These are phyloP conservation scores for Eleusine coracana DNA, from an alignment of 176 grass and related monocot species.

Conservation along the genomic window DNA sequence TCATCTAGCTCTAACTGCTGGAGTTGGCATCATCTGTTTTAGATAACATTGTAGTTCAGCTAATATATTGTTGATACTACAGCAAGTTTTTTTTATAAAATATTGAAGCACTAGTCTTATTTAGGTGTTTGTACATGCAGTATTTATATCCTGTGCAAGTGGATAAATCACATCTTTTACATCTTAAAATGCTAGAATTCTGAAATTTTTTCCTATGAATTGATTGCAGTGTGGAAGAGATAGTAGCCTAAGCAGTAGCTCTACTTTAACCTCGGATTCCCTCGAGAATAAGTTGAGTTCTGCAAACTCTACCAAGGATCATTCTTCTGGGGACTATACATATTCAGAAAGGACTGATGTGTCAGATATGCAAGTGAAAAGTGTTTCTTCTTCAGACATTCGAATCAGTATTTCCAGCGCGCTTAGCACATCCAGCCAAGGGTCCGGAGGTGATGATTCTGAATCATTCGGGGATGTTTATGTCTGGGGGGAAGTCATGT, in stretches of 20 bases:
- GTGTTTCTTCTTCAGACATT: slow-evolving; percentile 67
- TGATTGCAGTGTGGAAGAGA: slow-evolving; percentile 71
- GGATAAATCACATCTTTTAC: slow-evolving; percentile 21
- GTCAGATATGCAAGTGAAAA: slow-evolving; percentile 95
- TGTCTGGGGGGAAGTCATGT: slow-evolving; percentile 92
- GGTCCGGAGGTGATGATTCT: slow-evolving; percentile 85
- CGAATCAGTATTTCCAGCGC: slow-evolving; percentile 95
- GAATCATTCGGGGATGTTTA: slow-evolving; percentile 94
- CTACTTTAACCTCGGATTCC: slow-evolving; percentile 56
- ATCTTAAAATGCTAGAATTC: slow-evolving; percentile 20
- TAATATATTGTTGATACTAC: background rate
- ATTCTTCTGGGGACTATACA: slow-evolving; percentile 61
- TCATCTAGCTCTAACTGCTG: background rate
- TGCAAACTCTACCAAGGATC: slow-evolving; percentile 62
- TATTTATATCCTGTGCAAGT: background rate
- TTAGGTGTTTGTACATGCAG: background rate
- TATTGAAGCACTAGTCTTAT: background rate
- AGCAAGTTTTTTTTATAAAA: background rate
- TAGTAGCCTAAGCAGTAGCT: slow-evolving; percentile 84
- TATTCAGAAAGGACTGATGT: slow-evolving; percentile 77
- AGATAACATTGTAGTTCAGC: slow-evolving; percentile 3
- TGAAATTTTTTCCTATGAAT: slow-evolving; percentile 19
- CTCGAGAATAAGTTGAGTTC: slow-evolving; percentile 78
- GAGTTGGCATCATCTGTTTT: background rate
- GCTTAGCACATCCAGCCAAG: slow-evolving; percentile 98